A percentile compares a stretch with the other conserved stretches of the same genome.
Conservation (phyloP, 306 rosid species). For the Vigna hirtella region DNA sequence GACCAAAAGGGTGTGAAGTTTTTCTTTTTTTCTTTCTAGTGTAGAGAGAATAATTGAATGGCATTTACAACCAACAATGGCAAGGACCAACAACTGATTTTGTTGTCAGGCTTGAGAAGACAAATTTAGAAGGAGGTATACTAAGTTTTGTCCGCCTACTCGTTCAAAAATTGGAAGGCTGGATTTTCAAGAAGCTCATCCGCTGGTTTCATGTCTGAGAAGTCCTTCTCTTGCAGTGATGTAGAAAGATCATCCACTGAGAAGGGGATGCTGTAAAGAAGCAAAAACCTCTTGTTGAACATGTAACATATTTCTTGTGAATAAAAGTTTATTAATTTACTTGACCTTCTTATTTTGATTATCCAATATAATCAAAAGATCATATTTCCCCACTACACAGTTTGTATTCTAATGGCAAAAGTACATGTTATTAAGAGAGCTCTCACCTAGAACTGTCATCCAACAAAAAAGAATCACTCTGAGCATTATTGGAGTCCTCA, state of each 20-base stretch:
- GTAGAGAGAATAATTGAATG: conserved; percentile 20
- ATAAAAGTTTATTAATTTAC: background rate
- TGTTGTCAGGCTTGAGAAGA: conserved; percentile 42
- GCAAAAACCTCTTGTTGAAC: conserved; percentile 6
- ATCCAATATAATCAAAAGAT: background rate
- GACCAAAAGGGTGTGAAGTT: background rate
- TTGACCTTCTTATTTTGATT: background rate
- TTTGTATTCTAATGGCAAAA: background rate
- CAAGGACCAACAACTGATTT: conserved; percentile 46
- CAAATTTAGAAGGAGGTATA: conserved; percentile 4
- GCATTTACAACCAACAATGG: conserved; percentile 58
- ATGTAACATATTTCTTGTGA: background rate
- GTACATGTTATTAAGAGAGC: background rate
- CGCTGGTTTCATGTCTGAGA: conserved; percentile 70
- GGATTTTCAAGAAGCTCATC: conserved; percentile 74
- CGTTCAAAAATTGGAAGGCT: conserved; percentile 79
- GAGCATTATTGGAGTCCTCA: conserved; percentile 80
- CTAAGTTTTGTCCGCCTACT: conserved; percentile 55
- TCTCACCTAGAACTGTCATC: conserved; percentile 88
- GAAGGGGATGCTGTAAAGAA: conserved; percentile 81
- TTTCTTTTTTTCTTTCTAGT: background rate
- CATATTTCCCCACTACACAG: background rate
- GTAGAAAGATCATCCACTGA: conserved; percentile 87
- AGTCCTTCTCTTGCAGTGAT: conserved; percentile 73
- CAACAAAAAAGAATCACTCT: conserved; percentile 79